These are phyloP conservation scores for Tulasnella sp. DNA, from an alignment of 768 basidiomycete genomes.

Conservation along the genomic window DNA sequence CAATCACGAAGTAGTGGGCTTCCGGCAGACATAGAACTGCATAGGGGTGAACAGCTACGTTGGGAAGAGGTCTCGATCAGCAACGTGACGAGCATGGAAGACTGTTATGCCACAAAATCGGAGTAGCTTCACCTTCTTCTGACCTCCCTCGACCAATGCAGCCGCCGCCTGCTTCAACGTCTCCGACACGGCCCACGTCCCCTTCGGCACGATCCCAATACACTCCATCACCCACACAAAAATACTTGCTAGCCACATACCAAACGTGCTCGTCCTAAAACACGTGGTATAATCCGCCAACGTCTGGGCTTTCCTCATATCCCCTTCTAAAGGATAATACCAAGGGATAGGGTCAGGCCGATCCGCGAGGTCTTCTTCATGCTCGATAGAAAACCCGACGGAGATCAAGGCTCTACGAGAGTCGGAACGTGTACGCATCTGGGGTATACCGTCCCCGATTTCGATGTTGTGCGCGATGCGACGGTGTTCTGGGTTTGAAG, in stretches of 20 bases:
- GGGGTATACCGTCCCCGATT: conserved; percentile 92
- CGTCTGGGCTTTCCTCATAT: conserved; percentile 86
- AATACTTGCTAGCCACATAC: conserved; percentile 73
- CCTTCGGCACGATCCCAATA: conserved; percentile 76
- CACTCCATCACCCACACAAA: conserved; percentile 66
- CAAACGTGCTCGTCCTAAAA: conserved; percentile 83
- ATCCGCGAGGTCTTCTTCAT: conserved; percentile 90
- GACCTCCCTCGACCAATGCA: conserved; percentile 72
- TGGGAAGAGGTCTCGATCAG: not conserved
- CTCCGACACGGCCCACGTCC: conserved; percentile 87
- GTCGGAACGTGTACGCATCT: conserved; percentile 71
- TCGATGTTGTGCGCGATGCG: conserved; percentile 84
- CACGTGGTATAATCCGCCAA: conserved; percentile 82
- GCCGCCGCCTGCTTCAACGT: conserved; percentile 69
- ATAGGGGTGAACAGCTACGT: conserved; percentile 46
- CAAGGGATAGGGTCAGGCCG: conserved; percentile 67
- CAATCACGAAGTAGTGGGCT: conserved; percentile 16
- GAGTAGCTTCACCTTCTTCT: conserved; percentile 52
- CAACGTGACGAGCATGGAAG: not conserved
- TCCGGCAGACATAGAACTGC: conserved; percentile 48
- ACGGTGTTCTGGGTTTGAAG: conserved; percentile 77
- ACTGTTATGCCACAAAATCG: conserved; percentile 17
- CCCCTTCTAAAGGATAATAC: conserved; percentile 97
- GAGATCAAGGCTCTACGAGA: conserved; percentile 65
- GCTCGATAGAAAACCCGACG: conserved; percentile 79